These are phyloP conservation scores for Candida dendrica DNA, from an alignment of 805 yeast genomes.

Conservation along the genomic window DNA sequence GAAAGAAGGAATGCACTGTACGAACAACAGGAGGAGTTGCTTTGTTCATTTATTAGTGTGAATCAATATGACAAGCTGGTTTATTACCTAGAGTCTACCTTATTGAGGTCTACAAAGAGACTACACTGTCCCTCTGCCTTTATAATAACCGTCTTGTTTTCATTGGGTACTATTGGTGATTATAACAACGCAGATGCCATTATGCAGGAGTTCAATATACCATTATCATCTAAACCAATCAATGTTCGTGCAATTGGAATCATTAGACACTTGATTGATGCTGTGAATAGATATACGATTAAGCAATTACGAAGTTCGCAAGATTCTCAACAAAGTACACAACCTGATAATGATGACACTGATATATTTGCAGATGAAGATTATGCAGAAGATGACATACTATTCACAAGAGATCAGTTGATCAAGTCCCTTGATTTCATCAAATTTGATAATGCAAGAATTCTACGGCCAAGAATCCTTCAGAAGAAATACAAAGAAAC, in stretches of 20 bases:
- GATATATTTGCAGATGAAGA: constrained; percentile 1
- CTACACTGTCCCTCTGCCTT: constrained; percentile 26
- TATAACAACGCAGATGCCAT: constrained; percentile 17
- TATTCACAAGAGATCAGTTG: constrained; percentile 6
- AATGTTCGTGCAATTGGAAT: constrained; percentile 27
- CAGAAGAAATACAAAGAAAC: constrained; percentile 10
- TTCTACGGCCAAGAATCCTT: constrained; percentile 7
- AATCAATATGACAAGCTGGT: constrained; percentile 30
- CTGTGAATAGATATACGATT: constrained; percentile 2
- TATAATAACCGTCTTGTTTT: constrained; percentile 26
- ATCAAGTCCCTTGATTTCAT: constrained; percentile 8
- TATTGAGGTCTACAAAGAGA: constrained; percentile 16
- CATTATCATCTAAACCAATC: constrained; percentile 20
- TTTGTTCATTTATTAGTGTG: constrained; percentile 17
- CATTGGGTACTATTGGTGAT: constrained; percentile 28
- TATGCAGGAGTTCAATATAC: constrained; percentile 19
- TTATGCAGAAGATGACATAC: constrained; percentile 9
- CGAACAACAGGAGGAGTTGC: constrained; percentile 8
- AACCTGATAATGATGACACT: neutral
- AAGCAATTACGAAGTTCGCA: neutral
- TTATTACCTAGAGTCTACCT: constrained; percentile 24
- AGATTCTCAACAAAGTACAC: neutral
- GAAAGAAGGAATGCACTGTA: neutral
- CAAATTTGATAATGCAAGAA: neutral
- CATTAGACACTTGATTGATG: constrained; percentile 13